A percentile compares a stretch with the other conserved stretches of the same genome.
These are phyloP conservation scores for Ulvella scutata DNA, from an alignment of 139 green algal genomes.

Conservation along the genomic window DNA sequence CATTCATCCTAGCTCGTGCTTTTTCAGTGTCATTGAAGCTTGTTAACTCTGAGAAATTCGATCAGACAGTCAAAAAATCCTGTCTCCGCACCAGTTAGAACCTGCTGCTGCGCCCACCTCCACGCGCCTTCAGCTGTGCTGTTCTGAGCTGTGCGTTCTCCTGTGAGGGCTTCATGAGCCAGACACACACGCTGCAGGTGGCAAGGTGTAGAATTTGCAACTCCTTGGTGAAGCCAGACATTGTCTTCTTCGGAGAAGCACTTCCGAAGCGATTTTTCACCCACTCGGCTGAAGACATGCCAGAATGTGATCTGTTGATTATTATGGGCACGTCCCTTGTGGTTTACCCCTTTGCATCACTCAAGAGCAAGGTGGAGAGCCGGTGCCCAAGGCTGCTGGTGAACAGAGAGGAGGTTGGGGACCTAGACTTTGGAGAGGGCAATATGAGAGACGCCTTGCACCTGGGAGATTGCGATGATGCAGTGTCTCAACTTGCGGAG, in stretches of 20 bases:
- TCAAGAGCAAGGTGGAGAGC: constrained; percentile 25
- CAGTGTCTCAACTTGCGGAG: constrained; percentile 24
- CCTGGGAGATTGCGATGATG: constrained; percentile 49
- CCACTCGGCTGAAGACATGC: constrained; percentile 16
- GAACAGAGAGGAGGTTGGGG: constrained; percentile 56
- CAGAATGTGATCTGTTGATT: constrained; percentile 60
- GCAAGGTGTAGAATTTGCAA: constrained; percentile 27
- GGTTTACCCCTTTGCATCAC: constrained; percentile 50
- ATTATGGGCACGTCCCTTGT: constrained; percentile 64
- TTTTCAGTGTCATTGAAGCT: too few species aligned
- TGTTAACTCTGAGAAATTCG: too few species aligned
- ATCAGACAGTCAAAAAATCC: background rate
- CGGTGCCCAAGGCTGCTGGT: constrained; percentile 49
- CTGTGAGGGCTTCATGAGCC: too few species aligned
- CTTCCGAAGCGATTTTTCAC: constrained; percentile 53
- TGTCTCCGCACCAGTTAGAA: background rate
- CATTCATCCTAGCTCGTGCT: too few species aligned
- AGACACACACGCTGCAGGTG: background rate
- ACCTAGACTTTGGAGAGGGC: constrained; percentile 30
- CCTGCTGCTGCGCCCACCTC: background rate
- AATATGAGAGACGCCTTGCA: constrained; percentile 37
- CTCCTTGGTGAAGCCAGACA: constrained; percentile 68
- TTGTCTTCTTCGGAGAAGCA: constrained; percentile 81
- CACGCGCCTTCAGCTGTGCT: too few species aligned
- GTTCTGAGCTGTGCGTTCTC: too few species aligned